Base-by-base conservation (phyloP, 164 flowering plant genomes). In the Liriodendron chinense region DNA sequence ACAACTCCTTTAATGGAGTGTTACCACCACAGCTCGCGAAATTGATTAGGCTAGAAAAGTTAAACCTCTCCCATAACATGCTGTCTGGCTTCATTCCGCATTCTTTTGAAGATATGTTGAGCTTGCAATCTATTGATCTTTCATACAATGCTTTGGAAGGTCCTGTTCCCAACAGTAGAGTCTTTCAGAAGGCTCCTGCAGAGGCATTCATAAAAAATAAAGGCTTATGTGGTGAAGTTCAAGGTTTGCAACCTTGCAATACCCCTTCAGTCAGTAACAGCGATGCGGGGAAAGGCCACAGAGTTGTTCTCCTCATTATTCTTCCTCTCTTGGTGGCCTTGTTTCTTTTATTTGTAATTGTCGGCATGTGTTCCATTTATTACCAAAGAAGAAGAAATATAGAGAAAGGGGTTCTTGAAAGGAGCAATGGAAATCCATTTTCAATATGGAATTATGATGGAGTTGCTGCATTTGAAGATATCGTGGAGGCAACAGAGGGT, bases 401-500 rank as follows among this genome's bases (percentile, higher is more conserved):
- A n/a, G 66, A 1, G 23, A 22, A n/a, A n/a, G 9, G 2, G 10
- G 25, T 64, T 25, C 66, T 8, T n/a, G 66, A 64, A 9, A 64
- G 21, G 12, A n/a, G 12, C 23, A 64, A 4, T 21, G 23, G 66
- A 64, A 25, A 64, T 64, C 10, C 23, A 59, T 73, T 74, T 34
- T 80, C 79, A 0, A 61, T 68, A 68, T 79, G 82, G 82, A 56
- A 79, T 34, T 75, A 75, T 59, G 20, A 47, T 67, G 75, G 75
- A 43, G 68, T n/a, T 1, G 1, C 75, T 16, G 56, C 26, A 59
- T 79, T 72, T n/a, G 65, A 72, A 43, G 82, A 76, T 5, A 84
- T 90, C 12, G 82, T 78, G 1, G 81, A 77, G 74, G 91, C 89
- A 72, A 90, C 91, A 0, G 83, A 90, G 9, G 76, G 86, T 75